Conservation (phyloP, 768 basidiomycete genomes). For the Cyclocybe aegerita region DNA sequence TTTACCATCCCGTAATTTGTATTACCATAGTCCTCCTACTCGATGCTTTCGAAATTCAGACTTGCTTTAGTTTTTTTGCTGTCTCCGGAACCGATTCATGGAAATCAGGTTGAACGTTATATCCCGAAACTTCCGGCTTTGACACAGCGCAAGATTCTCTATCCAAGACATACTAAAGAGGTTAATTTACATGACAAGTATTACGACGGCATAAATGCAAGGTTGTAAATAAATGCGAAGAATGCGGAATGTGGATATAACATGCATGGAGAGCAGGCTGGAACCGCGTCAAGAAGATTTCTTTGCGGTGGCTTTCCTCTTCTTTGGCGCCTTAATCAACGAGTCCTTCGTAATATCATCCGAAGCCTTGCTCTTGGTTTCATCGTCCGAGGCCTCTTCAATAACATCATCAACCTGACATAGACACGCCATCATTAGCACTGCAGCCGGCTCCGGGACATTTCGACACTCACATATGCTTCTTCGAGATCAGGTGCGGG, state of each 20-base stretch:
- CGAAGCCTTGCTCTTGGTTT: conserved; percentile 29
- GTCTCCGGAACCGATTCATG: too few relatives aligned
- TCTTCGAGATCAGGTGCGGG: conserved; percentile 91
- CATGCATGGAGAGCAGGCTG: not conserved
- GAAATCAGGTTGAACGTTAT: too few relatives aligned
- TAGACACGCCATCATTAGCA: conserved; percentile 7
- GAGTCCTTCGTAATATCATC: conserved; percentile 57
- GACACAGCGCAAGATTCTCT: too few relatives aligned
- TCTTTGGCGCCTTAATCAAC: conserved; percentile 58
- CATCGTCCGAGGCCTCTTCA: conserved; percentile 39
- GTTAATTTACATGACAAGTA: too few relatives aligned
- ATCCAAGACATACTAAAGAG: too few relatives aligned
- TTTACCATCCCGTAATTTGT: too few relatives aligned
- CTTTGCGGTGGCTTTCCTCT: conserved; percentile 30
- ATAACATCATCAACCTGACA: conserved; percentile 28
- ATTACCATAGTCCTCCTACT: too few relatives aligned
- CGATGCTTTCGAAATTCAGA: too few relatives aligned
- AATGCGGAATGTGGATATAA: not conserved
- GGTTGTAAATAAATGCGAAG: too few relatives aligned
- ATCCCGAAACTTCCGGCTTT: too few relatives aligned
- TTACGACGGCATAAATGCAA: too few relatives aligned
- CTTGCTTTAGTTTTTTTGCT: too few relatives aligned
- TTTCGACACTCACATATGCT: conserved; percentile 52
- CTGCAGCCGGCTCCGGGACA: not conserved
- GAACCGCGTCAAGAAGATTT: conserved; percentile 7